Percentiles rank a stretch among this genome's conserved stretches.
Conservation (phyloP, 176 grass and related monocot species). For the Paspalum vaginatum region DNA sequence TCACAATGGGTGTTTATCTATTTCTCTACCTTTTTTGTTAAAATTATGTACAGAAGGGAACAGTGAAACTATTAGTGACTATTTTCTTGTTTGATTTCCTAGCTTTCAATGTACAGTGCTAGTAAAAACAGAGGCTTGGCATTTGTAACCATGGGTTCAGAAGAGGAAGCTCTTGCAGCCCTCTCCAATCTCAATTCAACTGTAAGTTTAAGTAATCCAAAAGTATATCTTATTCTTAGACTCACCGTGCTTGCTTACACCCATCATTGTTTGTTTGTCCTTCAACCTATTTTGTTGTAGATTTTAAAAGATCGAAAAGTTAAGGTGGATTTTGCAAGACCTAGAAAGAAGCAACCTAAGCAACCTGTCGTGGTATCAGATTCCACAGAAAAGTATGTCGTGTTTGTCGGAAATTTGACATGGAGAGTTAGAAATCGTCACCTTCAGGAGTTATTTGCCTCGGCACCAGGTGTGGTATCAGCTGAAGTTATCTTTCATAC, state of each 20-base stretch:
- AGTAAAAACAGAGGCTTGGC: conserved; percentile 91
- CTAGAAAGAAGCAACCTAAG: conserved; percentile 74
- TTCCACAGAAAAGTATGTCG: conserved; percentile 45
- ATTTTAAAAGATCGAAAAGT: conserved; percentile 71
- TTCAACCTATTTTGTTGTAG: conserved; percentile 41
- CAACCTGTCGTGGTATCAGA: conserved; percentile 29
- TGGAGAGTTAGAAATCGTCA: conserved; percentile 76
- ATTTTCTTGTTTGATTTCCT: conserved; percentile 39
- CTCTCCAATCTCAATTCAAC: conserved; percentile 59
- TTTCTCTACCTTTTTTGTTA: background rate
- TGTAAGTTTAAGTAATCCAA: conserved; percentile 55
- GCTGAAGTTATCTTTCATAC: conserved; percentile 82
- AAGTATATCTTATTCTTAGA: background rate
- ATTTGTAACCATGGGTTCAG: conserved; percentile 89
- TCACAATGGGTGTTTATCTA: background rate
- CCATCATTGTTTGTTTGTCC: conserved; percentile 1
- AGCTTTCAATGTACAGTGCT: conserved; percentile 87
- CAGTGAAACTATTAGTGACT: conserved; percentile 15
- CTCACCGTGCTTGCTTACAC: conserved; percentile 17
- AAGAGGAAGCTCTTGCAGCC: conserved; percentile 76
- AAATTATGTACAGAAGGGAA: background rate
- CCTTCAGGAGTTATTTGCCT: conserved; percentile 74
- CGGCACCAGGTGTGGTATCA: conserved; percentile 60
- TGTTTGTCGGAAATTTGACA: conserved; percentile 89
- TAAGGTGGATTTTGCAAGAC: conserved; percentile 76